A percentile compares a stretch with the other conserved stretches of the same genome.
Evolutionary conservation across 352 stramenopile species (phyloP).

Genomic region (Pythium volutum): DNA sequence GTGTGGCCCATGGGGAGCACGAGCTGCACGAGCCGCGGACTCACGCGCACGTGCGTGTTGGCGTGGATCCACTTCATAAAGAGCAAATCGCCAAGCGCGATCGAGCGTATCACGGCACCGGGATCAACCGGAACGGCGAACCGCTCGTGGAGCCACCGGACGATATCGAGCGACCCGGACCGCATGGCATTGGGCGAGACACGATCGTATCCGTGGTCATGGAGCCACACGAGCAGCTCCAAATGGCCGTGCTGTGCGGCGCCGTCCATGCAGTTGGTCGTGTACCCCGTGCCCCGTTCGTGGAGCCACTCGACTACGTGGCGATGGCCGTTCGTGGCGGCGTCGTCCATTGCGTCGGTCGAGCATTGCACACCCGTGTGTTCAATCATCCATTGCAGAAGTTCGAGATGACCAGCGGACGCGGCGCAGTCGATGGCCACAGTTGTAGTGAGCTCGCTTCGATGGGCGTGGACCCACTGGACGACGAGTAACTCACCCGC

Average conservation of each 20-base stretch:
- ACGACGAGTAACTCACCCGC: slow-evolving; percentile 4
- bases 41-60: slow-evolving; percentile 12
- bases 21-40: slow-evolving; percentile 8
- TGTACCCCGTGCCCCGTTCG: slow-evolving; percentile 25
- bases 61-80: slow-evolving; percentile 31
- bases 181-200: slow-evolving; percentile 21
- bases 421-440: slow-evolving; percentile 23
- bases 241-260: slow-evolving; percentile 23
- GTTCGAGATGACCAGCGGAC: slow-evolving; percentile 20
- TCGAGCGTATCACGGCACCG: slow-evolving; percentile 12
- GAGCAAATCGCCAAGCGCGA: slow-evolving; percentile 23
- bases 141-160: slow-evolving; percentile 28
- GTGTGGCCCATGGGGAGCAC: slow-evolving; percentile 20
- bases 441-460: slow-evolving; percentile 18
- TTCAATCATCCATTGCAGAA: slow-evolving; percentile 26
- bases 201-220: slow-evolving; percentile 11
- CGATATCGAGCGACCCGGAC: slow-evolving; percentile 23
- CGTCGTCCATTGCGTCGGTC: slow-evolving; percentile 19
- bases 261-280: slow-evolving; percentile 23
- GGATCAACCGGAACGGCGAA: slow-evolving; percentile 25
- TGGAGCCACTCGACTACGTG: slow-evolving; percentile 26
- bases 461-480: slow-evolving; percentile 24
- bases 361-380: slow-evolving; percentile 14
- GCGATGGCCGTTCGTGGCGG: slow-evolving; percentile 17
- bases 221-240: slow-evolving; percentile 27